Evolutionary conservation across 768 basidiomycete genomes (phyloP).

Genomic region (Lactarius trivialis): DNA sequence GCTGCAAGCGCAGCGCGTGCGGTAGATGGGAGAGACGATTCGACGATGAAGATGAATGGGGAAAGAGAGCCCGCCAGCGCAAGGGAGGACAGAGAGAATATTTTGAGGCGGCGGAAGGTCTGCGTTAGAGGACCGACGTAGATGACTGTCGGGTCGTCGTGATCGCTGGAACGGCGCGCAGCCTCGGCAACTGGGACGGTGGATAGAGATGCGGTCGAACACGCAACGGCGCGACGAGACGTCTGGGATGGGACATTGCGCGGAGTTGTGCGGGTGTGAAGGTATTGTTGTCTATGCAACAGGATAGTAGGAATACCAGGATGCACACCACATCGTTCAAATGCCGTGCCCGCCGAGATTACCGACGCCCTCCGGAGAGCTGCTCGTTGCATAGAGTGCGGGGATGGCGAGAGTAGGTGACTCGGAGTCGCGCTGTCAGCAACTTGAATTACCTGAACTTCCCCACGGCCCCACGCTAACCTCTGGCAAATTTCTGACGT

Average conservation of each 20-base stretch:
- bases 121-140: conserved; percentile 67
- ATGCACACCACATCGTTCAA: neutral
- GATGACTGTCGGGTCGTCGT: conserved; percentile 27
- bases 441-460: neutral
- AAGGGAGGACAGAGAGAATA: conserved; percentile 78
- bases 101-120: conserved; percentile 72
- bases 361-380: neutral
- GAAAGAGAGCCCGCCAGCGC: conserved; percentile 59
- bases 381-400: conserved; percentile 3
- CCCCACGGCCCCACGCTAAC: no score
- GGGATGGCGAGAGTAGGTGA: neutral
- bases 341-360: neutral
- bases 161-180: conserved; percentile 10
- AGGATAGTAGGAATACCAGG: neutral
- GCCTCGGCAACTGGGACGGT: neutral
- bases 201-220: neutral
- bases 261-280: neutral
- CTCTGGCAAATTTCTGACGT: no score
- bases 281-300: neutral
- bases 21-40: conserved; percentile 63
- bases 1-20: conserved; percentile 63
- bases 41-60: conserved; percentile 78
- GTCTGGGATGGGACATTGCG: neutral
- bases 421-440: no score
- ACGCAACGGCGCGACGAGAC: neutral